phyloP scores from a whole-genome alignment of 257 asterid species.

The Scutellaria barbata region DNA sequence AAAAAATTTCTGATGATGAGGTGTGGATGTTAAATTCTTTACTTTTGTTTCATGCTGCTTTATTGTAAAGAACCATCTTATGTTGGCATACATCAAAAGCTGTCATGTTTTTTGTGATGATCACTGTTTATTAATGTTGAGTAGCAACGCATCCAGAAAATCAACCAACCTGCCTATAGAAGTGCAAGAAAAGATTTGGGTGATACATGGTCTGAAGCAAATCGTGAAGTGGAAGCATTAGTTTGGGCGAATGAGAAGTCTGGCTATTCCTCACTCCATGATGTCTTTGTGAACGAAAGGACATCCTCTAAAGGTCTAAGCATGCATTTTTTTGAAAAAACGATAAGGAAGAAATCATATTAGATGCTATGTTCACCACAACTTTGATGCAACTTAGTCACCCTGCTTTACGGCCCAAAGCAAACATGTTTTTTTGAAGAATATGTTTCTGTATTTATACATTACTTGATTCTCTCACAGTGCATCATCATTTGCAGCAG shows the following conservation, averaged over 20 bases:
- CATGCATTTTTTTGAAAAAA: constrained; percentile 27
- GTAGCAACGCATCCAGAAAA: constrained; percentile 49
- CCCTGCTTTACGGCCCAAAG: neutral
- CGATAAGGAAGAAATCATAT: constrained; percentile 1
- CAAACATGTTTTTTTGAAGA: constrained; percentile 19
- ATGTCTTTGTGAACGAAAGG: constrained; percentile 46
- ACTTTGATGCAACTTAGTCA: neutral
- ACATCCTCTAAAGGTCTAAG: constrained; percentile 56
- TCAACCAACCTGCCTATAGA: constrained; percentile 31
- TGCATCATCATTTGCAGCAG: constrained; percentile 11
- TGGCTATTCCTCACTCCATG: constrained; percentile 43
- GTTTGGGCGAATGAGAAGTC: constrained; percentile 48
- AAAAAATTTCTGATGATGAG: constrained; percentile 59
- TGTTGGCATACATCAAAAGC: neutral
- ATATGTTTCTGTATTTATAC: neutral
- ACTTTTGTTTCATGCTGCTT: constrained; percentile 17
- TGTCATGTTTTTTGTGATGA: constrained; percentile 13
- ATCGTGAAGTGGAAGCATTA: constrained; percentile 58
- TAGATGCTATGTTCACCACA: constrained; percentile 15
- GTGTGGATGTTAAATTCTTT: constrained; percentile 41
- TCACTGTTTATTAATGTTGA: constrained; percentile 25
- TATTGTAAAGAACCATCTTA: constrained; percentile 11
- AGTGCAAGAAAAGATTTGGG: constrained; percentile 42
- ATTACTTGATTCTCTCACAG: constrained; percentile 11
- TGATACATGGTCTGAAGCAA: constrained; percentile 56